Conservation (phyloP, 2,329 filamentous ascomycete species). For the Penicillium sp. region DNA sequence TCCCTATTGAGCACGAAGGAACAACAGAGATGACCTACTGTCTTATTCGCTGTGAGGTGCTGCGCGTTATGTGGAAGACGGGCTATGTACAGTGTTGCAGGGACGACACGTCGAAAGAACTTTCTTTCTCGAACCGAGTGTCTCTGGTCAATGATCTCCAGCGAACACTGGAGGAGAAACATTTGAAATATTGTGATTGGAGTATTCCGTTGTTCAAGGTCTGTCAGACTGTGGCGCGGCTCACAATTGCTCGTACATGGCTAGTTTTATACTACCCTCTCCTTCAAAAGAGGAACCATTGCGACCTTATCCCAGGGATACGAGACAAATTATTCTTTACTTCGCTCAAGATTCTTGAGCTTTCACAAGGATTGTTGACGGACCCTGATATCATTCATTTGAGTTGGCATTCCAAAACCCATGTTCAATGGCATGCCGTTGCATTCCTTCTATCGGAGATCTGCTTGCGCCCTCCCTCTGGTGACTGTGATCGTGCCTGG, state of each 20-base stretch:
- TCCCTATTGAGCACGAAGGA: slow-evolving; percentile 47
- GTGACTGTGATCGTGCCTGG: slow-evolving; percentile 59
- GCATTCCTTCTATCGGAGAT: slow-evolving; percentile 62
- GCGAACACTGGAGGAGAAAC: slow-evolving; percentile 11
- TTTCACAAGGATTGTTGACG: slow-evolving; percentile 62
- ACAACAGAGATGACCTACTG: slow-evolving; percentile 53
- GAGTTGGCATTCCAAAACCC: slow-evolving; percentile 63
- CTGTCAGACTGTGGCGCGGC: slow-evolving; percentile 10
- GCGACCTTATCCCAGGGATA: not conserved
- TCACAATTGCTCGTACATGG: slow-evolving; percentile 20
- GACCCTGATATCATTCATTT: slow-evolving; percentile 59
- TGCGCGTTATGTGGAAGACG: slow-evolving; percentile 35
- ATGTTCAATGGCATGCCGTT: slow-evolving; percentile 64
- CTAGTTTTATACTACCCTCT: slow-evolving; percentile 16
- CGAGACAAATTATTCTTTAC: slow-evolving; percentile 59
- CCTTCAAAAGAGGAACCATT: not conserved
- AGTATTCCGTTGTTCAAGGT: slow-evolving; percentile 8
- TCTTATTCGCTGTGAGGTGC: slow-evolving; percentile 53
- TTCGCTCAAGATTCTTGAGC: slow-evolving; percentile 70
- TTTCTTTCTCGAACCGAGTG: not conserved
- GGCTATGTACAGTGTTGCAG: slow-evolving; percentile 18
- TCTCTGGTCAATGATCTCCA: slow-evolving; percentile 13
- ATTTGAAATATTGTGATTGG: slow-evolving; percentile 19
- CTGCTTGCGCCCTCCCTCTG: slow-evolving; percentile 56
- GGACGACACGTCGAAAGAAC: not conserved